Evolutionary conservation across 2,329 filamentous ascomycete genomes (phyloP), one percentile per base, ranked within the genome.

Genomic region (Ophiognomonia clavigignenti-juglandacearum): DNA sequence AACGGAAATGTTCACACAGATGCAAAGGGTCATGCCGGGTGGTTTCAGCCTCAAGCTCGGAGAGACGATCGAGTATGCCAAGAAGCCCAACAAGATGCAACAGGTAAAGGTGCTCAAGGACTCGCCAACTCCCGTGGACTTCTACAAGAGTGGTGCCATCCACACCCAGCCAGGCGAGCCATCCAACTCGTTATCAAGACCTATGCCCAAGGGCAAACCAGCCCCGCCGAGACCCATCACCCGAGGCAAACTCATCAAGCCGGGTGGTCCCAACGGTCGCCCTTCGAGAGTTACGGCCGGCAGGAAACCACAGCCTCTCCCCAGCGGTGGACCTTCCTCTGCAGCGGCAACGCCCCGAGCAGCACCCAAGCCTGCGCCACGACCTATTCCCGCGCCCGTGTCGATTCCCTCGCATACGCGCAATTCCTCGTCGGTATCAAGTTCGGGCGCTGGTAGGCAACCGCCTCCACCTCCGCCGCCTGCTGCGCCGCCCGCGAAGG

Each of bases 1-100:
- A 73, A 98, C 93, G 0, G 93, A 98, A 61, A 84, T 98, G 67
- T 95, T 97, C 62, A 95, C 92, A 1, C 91, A 96, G 54, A 83
- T 98, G 70, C 82, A 85, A 61, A 83, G 81, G 42, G 82, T 83
- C 43, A 86, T 95, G 67, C 83, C 86, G 3, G 88, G 86, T 8
- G 83, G 87, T 9, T 79, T 95, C 61, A 89, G 83, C 61, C 69
- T 98, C 39, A 89, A 87, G 67, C 85, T 97, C 53, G 81, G 73
- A n/a, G 85, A 93, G 23, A 77, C 76, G 50, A 91, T 98, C 57
- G 88, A 96, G 63, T 98, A 96, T 67, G 91, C 92, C 62, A 98
- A 97, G 77, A 98, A 98, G 69, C 93, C 93, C 1, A 88, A 88
- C 46, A 98, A 98, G 71, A 78, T 88, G 64, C 86, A 92, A 45